Base-by-base conservation (phyloP, 371 early-diverging fungal genomes). In the Mortierella sp. region DNA sequence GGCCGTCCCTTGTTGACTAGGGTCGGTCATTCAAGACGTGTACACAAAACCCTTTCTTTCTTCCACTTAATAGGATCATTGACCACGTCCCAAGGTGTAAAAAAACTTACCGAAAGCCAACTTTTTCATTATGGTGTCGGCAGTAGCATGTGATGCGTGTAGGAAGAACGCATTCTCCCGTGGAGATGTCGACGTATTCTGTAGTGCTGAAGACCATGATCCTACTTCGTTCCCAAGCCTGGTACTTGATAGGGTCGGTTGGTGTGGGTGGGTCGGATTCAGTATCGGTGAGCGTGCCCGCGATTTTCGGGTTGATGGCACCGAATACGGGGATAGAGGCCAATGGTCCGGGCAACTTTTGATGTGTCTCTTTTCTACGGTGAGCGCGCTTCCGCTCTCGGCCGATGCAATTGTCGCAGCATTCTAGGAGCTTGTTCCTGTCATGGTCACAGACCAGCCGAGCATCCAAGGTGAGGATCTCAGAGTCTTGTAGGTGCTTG, bases 101-200 rank as follows among this genome's bases (percentile, higher is more conserved):
- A n/a, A n/a, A n/a, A n/a, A 34, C 72, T 53, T 60, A 80, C 80
- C 80, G 85, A 71, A 86, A 90, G 14, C 89, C 90, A 29, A 83
- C 67, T 72, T 88, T 90, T 60, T 90, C 90, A 66, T 81, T 80
- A 69, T 91, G 91, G 57, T 92, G 92, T 24, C 92, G 86, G 71
- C 91, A 91, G 73, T 91, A 91, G 71, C 92, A 91, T 14, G 91
- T 90, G 64, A 92, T 89, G n/a, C 92, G 83, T 17, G 90, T 85
- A n/a, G 92, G 91, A 39, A 92, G 64, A 25, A 88, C 80, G 6
- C 86, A 85, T 67, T 90, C 90, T 50, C 92, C 92, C 53, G 81
- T 80, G 45, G 83, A 79, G 53, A 92, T 88, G 60, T 91, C 91
- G 25, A 89, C 81, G n/a, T 68, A 76, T 47, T 76, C 69, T 2